Conservation (phyloP, 306 rosid genomes). For the Castanea crenata region DNA sequence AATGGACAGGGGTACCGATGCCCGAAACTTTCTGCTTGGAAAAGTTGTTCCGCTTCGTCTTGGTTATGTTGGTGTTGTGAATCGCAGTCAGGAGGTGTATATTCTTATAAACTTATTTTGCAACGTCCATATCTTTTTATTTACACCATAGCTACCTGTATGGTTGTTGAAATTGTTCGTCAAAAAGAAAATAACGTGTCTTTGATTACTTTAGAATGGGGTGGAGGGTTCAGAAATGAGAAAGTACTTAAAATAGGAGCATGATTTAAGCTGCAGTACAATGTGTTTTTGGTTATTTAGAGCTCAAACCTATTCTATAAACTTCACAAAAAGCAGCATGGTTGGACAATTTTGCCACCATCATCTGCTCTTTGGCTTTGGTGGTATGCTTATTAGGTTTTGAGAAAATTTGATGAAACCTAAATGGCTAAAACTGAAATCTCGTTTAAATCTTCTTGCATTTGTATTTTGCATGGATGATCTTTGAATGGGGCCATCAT, state of each 20-base stretch:
- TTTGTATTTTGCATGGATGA: not conserved
- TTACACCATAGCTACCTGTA: not conserved
- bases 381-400: not conserved
- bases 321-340: not conserved
- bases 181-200: not conserved
- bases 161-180: not conserved
- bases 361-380: not conserved
- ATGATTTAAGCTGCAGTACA: not conserved
- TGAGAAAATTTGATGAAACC: not conserved
- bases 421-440: not conserved
- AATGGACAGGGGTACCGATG: conserved; percentile 99
- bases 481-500: not conserved
- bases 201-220: not conserved
- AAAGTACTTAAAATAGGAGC: not conserved
- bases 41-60: conserved; percentile 91
- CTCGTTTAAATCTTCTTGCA: not conserved
- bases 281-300: not conserved
- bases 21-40: conserved; percentile 90
- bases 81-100: conserved; percentile 96
- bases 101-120: not conserved
- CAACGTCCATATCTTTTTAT: not conserved
- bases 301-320: not conserved
- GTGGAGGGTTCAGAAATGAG: not conserved
- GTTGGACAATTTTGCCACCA: not conserved
- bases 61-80: conserved; percentile 95